These are phyloP conservation scores for Symbiodinium pilosum DNA, from an alignment of 73 alveolate species.

Conservation along the genomic window DNA sequence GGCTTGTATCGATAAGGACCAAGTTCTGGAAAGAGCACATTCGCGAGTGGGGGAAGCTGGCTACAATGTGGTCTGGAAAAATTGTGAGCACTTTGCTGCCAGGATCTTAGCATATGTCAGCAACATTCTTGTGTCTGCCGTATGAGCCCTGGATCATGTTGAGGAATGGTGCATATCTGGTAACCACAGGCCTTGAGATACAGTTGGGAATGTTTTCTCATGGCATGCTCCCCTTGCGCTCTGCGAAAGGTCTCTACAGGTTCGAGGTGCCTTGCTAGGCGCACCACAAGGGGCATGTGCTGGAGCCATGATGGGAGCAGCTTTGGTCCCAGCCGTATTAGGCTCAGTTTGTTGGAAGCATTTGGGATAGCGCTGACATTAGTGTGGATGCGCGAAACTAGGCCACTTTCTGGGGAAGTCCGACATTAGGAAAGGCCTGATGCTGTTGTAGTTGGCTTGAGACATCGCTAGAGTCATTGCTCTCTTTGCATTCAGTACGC, in stretches of 20 bases:
- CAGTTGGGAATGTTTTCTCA: not conserved
- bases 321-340: slow-evolving; percentile 17
- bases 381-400: not conserved
- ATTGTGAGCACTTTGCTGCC: slow-evolving; percentile 80
- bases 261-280: slow-evolving; percentile 24
- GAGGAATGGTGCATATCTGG: slow-evolving; percentile 81
- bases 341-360: not conserved
- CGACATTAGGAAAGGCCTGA: slow-evolving; percentile 21
- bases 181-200: not conserved
- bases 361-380: not conserved
- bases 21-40: slow-evolving; percentile 21
- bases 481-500: slow-evolving; percentile 1
- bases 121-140: not conserved
- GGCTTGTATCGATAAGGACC: not conserved
- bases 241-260: slow-evolving; percentile 11
- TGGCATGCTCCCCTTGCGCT: not conserved
- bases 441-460: too few relatives aligned
- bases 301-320: slow-evolving; percentile 23
- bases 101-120: not conserved
- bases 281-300: not conserved
- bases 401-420: slow-evolving; percentile 26
- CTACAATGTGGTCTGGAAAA: slow-evolving; percentile 77
- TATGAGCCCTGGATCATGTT: not conserved
- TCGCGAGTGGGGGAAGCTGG: slow-evolving; percentile 67
- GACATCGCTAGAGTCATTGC: not conserved